Base-by-base conservation (phyloP, 2,329 filamentous ascomycete genomes). In the Apiospora aurea region DNA sequence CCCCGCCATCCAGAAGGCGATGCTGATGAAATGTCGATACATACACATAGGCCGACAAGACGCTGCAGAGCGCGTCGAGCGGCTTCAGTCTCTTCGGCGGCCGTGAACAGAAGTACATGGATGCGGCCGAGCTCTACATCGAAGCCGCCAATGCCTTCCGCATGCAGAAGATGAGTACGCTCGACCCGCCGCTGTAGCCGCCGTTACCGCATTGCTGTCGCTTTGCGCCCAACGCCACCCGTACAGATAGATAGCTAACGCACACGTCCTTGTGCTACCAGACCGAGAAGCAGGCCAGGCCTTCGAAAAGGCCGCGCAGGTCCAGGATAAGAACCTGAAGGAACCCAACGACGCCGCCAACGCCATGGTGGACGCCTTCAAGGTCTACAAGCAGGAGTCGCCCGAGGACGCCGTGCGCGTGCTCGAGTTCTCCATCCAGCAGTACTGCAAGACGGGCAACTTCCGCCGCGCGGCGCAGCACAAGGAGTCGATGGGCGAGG, bases 271-370 rank as follows among this genome's bases (percentile, higher is more conserved):
- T 13, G 21, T 47, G 11, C 34, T 13, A n/a, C 67, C 72, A 96
- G 94, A 92, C 84, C 91, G 92, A 80, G 94, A 97, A 84, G 95
- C 96, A 18, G 96, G 95, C 29, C 88, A 93, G 79, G 92, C 94
- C 16, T 97, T 97, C 76, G 94, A 97, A 81, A 89, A 92, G 82
- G 94, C 94, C 16, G 96, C 95, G n/a, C 83, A 88, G 61, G 91
- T 98, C 73, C 94, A 97, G 82, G 89, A 86, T 69, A 88, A 91
- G 76, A 92, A 95, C 78, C 89, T 98, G 69, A 97, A 95, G 80
- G 95, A 98, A 80, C 94, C 93, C 57, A 94, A 97, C 81, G 96
- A 98, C 80, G 94, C 95, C 67, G 95, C 96, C 75, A 97, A 97
- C 83, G 92, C 93, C 67, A 86, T 95, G 73, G 90, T 92, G 78